These are phyloP conservation scores for Rauvolfia tetraphylla DNA, from an alignment of 257 asterid species.

Conservation along the genomic window DNA sequence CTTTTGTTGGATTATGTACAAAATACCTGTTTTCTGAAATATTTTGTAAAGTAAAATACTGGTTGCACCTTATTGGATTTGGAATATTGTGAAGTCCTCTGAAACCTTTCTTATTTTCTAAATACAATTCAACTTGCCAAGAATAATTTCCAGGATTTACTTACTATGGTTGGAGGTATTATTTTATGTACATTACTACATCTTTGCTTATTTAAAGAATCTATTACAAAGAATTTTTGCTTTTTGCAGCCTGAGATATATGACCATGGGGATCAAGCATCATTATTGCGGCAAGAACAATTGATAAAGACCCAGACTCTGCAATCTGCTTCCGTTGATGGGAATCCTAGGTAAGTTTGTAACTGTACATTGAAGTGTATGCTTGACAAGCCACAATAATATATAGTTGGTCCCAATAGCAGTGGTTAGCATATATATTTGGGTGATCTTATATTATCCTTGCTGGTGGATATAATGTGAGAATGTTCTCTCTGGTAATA, in stretches of 20 bases:
- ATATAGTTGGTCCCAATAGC: background rate
- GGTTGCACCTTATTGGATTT: background rate
- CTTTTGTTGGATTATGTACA: background rate
- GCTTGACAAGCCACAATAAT: background rate
- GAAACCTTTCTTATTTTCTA: background rate
- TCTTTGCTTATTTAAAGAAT: background rate
- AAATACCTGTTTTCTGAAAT: background rate
- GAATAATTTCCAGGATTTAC: background rate
- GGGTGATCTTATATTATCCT: background rate
- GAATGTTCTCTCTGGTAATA: background rate
- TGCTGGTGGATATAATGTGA: background rate
- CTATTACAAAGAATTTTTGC: conserved; percentile 1
- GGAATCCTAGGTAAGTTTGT: conserved; percentile 66
- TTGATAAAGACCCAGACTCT: conserved; percentile 67
- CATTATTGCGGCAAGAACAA: conserved; percentile 64
- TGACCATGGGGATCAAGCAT: conserved; percentile 66
- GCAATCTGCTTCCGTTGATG: conserved; percentile 71
- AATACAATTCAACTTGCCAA: background rate
- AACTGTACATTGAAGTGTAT: background rate
- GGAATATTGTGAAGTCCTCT: background rate
- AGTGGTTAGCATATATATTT: background rate
- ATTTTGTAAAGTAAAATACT: background rate
- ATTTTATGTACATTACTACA: background rate
- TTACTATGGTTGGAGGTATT: background rate
- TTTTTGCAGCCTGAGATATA: conserved; percentile 64